Percentiles rank a stretch among this genome's conserved stretches.
phyloP scores from a whole-genome alignment of 2,329 filamentous ascomycete genomes.

The Epichloe scottii region DNA sequence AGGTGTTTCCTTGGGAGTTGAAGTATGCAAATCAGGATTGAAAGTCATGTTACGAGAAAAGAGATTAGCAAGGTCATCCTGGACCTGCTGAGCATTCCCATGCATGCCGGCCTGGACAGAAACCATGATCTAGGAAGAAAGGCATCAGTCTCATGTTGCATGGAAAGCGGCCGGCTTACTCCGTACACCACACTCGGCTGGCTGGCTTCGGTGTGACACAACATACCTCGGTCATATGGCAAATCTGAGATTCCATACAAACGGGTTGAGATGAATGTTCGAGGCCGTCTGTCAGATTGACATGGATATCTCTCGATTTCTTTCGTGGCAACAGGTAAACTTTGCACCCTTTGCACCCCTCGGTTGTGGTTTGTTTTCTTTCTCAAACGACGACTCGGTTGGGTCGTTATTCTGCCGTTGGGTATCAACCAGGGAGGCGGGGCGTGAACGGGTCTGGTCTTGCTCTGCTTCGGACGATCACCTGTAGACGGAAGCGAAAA shows the following conservation, averaged over 20 bases:
- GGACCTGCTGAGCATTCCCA: constrained; percentile 38
- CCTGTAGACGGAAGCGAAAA: background rate
- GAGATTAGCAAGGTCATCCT: constrained; percentile 72
- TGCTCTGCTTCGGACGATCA: constrained; percentile 1
- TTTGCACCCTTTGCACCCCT: background rate
- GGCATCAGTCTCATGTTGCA: background rate
- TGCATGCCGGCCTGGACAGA: constrained; percentile 20
- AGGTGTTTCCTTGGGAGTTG: constrained; percentile 13
- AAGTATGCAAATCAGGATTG: constrained; percentile 24
- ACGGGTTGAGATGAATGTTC: background rate
- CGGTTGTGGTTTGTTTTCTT: background rate
- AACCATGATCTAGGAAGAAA: constrained; percentile 20
- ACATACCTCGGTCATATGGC: constrained; percentile 2
- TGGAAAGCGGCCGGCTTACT: background rate
- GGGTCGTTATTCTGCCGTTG: constrained; percentile 9
- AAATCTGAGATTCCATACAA: background rate
- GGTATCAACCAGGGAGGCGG: constrained; percentile 8
- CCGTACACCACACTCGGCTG: background rate
- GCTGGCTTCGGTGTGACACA: background rate
- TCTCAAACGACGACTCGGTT: constrained; percentile 4
- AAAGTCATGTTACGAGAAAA: constrained; percentile 68
- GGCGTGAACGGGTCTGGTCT: background rate
- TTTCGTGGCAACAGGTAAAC: background rate
- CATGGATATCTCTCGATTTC: background rate
- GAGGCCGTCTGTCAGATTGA: background rate